Base-by-base conservation (phyloP, 257 asterid genomes). In the Nicotiana sylvestris region DNA sequence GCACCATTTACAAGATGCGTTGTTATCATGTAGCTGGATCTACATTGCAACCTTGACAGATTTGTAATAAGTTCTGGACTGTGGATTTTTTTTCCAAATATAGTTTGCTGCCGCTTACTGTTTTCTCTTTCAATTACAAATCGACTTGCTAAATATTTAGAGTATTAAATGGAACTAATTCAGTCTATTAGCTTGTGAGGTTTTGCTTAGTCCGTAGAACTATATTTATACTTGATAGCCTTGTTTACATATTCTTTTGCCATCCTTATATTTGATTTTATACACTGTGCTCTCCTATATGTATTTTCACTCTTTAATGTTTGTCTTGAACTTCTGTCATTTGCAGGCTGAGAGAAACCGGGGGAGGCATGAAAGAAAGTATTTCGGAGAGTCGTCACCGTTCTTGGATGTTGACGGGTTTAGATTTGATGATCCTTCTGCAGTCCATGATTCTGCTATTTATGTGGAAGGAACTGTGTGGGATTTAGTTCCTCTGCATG, bases 381-480 rank as follows among this genome's bases (percentile, higher is more conserved):
- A 81, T 82, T 46, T 37, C 18, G 29, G 56, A 2, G 66, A 69
- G 68, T 68, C 83, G 13, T 25, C 69, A 82, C 58, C 84, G 4
- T 21, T 46, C 66, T 16, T 33, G 2, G 27, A 29, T 60, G 58
- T 43, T 4, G 82, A 39, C 1, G 72, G 81, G 32, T 13, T 87
- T 55, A 60, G 83, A 9, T 70, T 88, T 7, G 65, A 18, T 21
- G 87, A 67, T 18, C 51, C 85, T 17, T 43, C 64, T 16, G 80
- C 53, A 25, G 62, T 68, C 32, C 53, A 77, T 6, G 46, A 74
- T 15, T 37, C 86, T 16, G 17, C 61, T 9, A 1, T 39, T 43
- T 65, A 57, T 30, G 62, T 32, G 7, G 65, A 70, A 66, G 93
- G 90, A 76, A 88, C 93, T 0, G 95, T 92, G 62, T 72, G 94